Conservation (phyloP, 345 rosid species). For the Psidium friedrichsthalianum region DNA sequence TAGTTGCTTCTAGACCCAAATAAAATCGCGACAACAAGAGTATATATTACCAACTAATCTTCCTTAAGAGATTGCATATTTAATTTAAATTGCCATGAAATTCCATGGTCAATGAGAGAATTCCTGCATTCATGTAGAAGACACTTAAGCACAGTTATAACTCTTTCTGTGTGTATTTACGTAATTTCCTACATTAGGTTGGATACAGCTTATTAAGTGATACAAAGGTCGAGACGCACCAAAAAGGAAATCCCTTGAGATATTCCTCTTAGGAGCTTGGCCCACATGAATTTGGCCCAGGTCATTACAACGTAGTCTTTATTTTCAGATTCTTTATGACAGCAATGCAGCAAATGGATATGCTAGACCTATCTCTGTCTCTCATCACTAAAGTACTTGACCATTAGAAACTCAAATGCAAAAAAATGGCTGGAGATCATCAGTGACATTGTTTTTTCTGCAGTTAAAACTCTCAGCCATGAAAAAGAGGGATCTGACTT, state of each 20-base stretch:
- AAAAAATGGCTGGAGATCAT: neutral
- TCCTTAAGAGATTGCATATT: neutral
- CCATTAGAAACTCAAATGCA: neutral
- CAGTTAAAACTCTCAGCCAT: neutral
- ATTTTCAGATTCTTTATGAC: neutral
- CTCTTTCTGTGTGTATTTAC: neutral
- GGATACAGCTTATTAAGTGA: neutral
- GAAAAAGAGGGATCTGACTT: neutral
- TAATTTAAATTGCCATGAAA: neutral
- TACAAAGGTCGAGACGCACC: neutral
- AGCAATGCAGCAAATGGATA: neutral
- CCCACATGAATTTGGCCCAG: neutral
- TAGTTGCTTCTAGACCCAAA: neutral
- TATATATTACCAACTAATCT: neutral
- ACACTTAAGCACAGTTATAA: neutral
- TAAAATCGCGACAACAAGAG: neutral
- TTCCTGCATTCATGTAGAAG: neutral
- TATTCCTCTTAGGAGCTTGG: neutral
- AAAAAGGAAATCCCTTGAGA: neutral
- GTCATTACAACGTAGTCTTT: neutral
- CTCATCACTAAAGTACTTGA: neutral
- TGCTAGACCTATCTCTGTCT: neutral
- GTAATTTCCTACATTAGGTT: neutral
- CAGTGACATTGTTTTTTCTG: neutral
- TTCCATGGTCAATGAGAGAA: neutral